A percentile compares a stretch with the other conserved stretches of the same genome.
Evolutionary conservation across 768 basidiomycete genomes (phyloP).

Genomic region (Suillus alpinus): DNA sequence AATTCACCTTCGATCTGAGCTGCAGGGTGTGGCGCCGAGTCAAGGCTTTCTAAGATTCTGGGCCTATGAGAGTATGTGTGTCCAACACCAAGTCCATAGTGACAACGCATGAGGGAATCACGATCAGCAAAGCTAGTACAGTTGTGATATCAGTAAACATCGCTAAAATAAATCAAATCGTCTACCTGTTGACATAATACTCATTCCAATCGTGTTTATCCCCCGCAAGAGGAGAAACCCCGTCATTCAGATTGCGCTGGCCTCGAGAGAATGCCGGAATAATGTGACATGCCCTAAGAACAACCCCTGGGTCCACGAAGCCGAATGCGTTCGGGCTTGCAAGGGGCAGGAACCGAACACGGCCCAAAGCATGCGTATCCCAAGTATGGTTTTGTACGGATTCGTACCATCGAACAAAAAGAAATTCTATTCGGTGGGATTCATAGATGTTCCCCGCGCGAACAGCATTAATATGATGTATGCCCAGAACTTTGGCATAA

Average conservation of each 20-base stretch:
- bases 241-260: background rate
- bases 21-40: background rate
- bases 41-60: background rate
- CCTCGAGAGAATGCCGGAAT: constrained; percentile 30
- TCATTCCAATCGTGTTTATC: constrained; percentile 13
- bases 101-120: constrained; percentile 1
- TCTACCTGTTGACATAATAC: constrained; percentile 25
- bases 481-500: constrained; percentile 16
- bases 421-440: constrained; percentile 1
- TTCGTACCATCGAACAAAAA: constrained; percentile 5
- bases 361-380: background rate
- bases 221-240: background rate
- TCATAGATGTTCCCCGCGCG: constrained; percentile 2
- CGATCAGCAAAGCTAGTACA: constrained; percentile 3
- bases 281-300: constrained; percentile 29
- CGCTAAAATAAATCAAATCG: background rate
- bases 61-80: constrained; percentile 1
- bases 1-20: background rate
- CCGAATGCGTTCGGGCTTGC: constrained; percentile 23
- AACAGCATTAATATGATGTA: constrained; percentile 12
- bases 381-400: background rate
- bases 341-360: constrained; percentile 7
- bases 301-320: constrained; percentile 31
- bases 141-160: background rate
- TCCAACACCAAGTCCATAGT: constrained; percentile 1